Evolutionary conservation across 2,329 filamentous ascomycete genomes (phyloP).

Genomic region (Thielaviopsis populi): DNA sequence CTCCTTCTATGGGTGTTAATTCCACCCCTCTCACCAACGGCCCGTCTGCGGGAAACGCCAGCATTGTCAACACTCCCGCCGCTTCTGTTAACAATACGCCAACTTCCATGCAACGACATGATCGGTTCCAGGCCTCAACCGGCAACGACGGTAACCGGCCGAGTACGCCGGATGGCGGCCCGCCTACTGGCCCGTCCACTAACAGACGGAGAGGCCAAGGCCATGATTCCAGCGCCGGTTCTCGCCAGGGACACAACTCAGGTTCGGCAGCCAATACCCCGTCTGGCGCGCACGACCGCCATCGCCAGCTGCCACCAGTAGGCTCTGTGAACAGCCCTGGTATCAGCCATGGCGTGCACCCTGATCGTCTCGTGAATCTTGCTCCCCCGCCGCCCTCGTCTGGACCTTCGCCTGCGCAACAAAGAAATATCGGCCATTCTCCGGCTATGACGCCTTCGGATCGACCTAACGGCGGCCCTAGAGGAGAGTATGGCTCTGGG

Average conservation of each 20-base stretch:
- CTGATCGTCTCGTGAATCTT: slow-evolving; percentile 10
- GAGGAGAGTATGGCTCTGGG: neutral
- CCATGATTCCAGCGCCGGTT: neutral
- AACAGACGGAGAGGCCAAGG: slow-evolving; percentile 8
- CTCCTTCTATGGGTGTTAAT: neutral
- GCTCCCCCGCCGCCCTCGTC: neutral
- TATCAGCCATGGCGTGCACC: slow-evolving; percentile 8
- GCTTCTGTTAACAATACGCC: slow-evolving; percentile 3
- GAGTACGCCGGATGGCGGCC: neutral
- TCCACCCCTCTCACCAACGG: neutral
- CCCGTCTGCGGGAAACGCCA: neutral
- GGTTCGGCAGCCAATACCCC: neutral
- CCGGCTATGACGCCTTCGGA: neutral
- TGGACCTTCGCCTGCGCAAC: neutral
- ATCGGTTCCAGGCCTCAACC: slow-evolving; percentile 7
- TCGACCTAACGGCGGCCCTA: neutral
- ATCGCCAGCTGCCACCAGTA: slow-evolving; percentile 5
- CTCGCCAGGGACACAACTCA: slow-evolving; percentile 2
- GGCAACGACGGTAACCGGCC: neutral
- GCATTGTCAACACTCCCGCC: neutral
- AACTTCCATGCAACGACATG: slow-evolving; percentile 8
- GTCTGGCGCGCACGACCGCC: slow-evolving; percentile 9
- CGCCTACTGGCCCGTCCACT: slow-evolving; percentile 9
- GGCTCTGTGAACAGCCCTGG: neutral
- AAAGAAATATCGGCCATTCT: neutral